phyloP scores from a whole-genome alignment of 78 protist genomes.

The Salpingoeca rosetta region DNA sequence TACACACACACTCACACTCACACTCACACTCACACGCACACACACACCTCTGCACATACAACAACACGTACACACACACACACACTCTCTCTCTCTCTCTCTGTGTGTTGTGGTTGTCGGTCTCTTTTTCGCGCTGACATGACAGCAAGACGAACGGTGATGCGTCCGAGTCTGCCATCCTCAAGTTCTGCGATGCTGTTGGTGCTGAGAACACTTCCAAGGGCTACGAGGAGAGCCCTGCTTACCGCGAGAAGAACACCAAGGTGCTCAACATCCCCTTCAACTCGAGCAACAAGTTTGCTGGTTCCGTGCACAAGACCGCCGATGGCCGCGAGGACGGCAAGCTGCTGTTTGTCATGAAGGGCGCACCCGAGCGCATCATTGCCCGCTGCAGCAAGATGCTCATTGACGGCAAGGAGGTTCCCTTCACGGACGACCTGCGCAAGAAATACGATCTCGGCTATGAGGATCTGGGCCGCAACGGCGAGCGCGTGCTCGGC shows the following conservation, averaged over 20 bases:
- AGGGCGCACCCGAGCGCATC: slow-evolving; percentile 81
- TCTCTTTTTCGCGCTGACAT: no score
- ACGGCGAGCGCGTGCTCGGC: slow-evolving; percentile 43
- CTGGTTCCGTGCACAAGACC: slow-evolving; percentile 43
- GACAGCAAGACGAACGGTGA: slow-evolving; percentile 43
- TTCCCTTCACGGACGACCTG: not conserved
- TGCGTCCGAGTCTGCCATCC: slow-evolving; percentile 81
- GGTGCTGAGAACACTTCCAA: no score
- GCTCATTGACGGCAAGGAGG: slow-evolving; percentile 27
- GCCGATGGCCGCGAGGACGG: not conserved
- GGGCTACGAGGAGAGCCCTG: no score
- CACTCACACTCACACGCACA: no score
- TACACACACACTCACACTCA: no score
- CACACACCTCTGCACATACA: no score
- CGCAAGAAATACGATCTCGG: slow-evolving; percentile 1
- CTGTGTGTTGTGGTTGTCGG: no score
- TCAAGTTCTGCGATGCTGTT: slow-evolving; percentile 36
- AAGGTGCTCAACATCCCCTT: slow-evolving; percentile 74
- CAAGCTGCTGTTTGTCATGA: slow-evolving; percentile 44
- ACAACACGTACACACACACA: no score
- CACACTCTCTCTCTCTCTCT: no score
- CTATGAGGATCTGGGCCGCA: slow-evolving; percentile 13
- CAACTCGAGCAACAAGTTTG: slow-evolving; percentile 91
- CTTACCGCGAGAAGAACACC: not conserved
- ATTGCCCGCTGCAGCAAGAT: slow-evolving; percentile 31